Conservation (phyloP, 192 early-diverging fungal genomes). For the Entrophospora sp. region DNA sequence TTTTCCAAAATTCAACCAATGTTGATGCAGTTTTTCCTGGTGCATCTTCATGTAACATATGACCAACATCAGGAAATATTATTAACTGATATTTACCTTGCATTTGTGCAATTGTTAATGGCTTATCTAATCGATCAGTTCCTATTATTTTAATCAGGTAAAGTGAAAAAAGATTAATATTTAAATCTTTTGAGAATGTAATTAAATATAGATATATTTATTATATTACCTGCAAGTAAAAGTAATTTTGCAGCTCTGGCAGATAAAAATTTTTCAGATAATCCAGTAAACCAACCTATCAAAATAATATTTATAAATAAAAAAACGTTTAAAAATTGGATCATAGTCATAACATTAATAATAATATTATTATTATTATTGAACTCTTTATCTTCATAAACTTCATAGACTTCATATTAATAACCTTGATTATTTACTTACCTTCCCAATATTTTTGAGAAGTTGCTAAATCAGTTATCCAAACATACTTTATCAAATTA, state of each 20-base stretch:
- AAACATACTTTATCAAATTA: constrained; percentile 29
- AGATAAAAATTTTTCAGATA: constrained; percentile 63
- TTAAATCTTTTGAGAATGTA: not conserved
- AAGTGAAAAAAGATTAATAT: not conserved
- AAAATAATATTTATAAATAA: not conserved
- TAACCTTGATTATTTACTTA: too few relatives aligned
- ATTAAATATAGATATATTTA: not conserved
- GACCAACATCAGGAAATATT: constrained; percentile 59
- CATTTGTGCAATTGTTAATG: constrained; percentile 73
- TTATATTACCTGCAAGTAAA: constrained; percentile 50
- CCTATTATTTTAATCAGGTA: constrained; percentile 25
- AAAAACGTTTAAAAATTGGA: too few relatives aligned
- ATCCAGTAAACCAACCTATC: constrained; percentile 38
- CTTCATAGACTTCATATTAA: too few relatives aligned
- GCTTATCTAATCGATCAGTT: constrained; percentile 67
- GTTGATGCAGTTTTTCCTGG: constrained; percentile 47
- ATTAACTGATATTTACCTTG: constrained; percentile 69
- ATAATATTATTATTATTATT: too few relatives aligned
- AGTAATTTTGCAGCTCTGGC: constrained; percentile 54
- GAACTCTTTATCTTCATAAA: too few relatives aligned
- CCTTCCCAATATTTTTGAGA: constrained; percentile 62
- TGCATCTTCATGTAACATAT: constrained; percentile 65
- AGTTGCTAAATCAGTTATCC: constrained; percentile 54
- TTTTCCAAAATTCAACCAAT: constrained; percentile 58
- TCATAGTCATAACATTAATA: too few relatives aligned